Evolutionary conservation across 1,139 yeast genomes (phyloP).

Genomic region (Zygoascus meyerae): DNA sequence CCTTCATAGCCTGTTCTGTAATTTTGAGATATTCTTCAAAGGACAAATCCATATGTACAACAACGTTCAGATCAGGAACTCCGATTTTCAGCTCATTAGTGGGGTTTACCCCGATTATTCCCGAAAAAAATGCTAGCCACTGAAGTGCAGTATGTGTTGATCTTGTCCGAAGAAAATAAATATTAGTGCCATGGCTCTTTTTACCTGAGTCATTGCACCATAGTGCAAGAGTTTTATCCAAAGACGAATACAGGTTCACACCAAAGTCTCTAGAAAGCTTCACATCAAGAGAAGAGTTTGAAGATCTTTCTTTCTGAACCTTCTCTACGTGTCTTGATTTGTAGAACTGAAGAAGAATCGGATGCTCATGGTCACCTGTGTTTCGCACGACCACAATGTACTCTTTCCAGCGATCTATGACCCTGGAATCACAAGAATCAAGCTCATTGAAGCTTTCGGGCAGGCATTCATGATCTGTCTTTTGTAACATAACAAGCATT

Average conservation of each 20-base stretch:
- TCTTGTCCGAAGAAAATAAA: conserved; percentile 52
- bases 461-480: conserved; percentile 28
- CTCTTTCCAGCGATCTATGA: conserved; percentile 73
- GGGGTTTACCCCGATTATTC: conserved; percentile 36
- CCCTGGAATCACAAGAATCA: conserved; percentile 48
- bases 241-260: conserved; percentile 53
- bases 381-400: conserved; percentile 61
- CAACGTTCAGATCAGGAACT: conserved; percentile 49
- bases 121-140: conserved; percentile 59
- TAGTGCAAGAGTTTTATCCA: conserved; percentile 66
- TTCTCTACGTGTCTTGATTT: conserved; percentile 41
- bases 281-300: conserved; percentile 24
- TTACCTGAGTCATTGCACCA: conserved; percentile 28
- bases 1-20: conserved; percentile 3
- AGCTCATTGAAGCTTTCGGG: conserved; percentile 40
- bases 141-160: conserved; percentile 44
- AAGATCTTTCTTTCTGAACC: conserved; percentile 30
- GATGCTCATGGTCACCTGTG: conserved; percentile 44
- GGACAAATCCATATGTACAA: conserved; percentile 44
- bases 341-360: conserved; percentile 59
- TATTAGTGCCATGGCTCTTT: conserved; percentile 25
- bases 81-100: conserved; percentile 34
- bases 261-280: conserved; percentile 27
- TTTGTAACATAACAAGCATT: conserved; percentile 58
- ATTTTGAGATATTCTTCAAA: conserved; percentile 12